Evolutionary conservation across 306 rosid species (phyloP), one percentile per base, ranked within the genome.

Genomic region (Lupinus albus): DNA sequence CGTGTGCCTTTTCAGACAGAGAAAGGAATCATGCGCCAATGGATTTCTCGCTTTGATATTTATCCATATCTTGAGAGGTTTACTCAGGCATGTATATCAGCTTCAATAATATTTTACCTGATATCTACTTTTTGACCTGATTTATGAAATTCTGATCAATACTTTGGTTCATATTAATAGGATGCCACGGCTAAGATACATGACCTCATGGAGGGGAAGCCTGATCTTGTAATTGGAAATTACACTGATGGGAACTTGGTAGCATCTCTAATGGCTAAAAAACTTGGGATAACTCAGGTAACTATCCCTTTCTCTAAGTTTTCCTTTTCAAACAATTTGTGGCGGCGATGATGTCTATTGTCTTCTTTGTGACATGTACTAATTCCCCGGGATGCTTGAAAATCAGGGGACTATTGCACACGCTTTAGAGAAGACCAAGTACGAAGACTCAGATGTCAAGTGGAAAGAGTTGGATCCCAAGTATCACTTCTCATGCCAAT

Each of bases 401-500:
- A 76, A 68, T 50, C 78, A 89, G 95, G 98, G 80, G 67, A 92
- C 95, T 25, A 89, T 92, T 76, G 96, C 98, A 20, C 98, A 92
- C 53, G 98, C 96, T 54, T 84, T 92, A 59, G 98, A 89, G 84
- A 92, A 92, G 77, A 87, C 96, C 6, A 92, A 92, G 68, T 89
- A 92, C 51, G 96, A 92, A 81, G 81, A 92, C 72, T 92, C 96
- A 30, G 98, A 92, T 79, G 57, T 87, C 69, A 89, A 84, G 72
- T 92, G 98, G 96, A 92, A 89, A 83, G 92, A 87, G 30, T 64
- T 92, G 61, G 96, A 92, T 17, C 90, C 92, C 4, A 87, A 92
- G 73, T 92, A 92, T 62, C 98, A 92, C 59, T 92, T 92, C 60
- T 87, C 98, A n/a, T 92, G 96, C 70, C 98, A 92, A 70, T 92